Evolutionary conservation across 768 basidiomycete species (phyloP).

Genomic region (Sarcomyxa edulis): DNA sequence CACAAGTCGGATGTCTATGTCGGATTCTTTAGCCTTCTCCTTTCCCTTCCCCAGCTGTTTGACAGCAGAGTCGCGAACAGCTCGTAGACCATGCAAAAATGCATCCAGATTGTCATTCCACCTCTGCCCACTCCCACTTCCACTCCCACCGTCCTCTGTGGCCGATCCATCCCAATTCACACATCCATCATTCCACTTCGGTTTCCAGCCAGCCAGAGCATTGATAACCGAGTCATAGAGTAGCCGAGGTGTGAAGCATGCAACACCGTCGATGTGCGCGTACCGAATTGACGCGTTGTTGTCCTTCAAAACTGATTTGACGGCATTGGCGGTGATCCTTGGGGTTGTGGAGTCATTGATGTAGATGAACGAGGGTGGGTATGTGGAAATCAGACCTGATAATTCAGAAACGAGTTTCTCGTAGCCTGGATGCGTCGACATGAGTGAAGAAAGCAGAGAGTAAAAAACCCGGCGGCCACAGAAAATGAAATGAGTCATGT

Average conservation of each 20-base stretch:
- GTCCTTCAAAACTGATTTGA: conserved; percentile 20
- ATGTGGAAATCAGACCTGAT: conserved; percentile 28
- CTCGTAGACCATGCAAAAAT: conserved; percentile 63
- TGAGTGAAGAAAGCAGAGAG: too few relatives aligned
- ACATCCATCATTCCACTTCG: conserved; percentile 58
- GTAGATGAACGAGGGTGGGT: conserved; percentile 64
- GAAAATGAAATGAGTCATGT: too few relatives aligned
- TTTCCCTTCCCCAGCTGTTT: conserved; percentile 24
- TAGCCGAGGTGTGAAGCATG: conserved; percentile 57
- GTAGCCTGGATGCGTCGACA: conserved; percentile 14
- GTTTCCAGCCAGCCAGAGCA: conserved; percentile 47
- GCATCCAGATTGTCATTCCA: conserved; percentile 64
- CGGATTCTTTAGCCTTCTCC: conserved; percentile 20
- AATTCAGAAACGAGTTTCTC: conserved; percentile 20
- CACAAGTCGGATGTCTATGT: conserved; percentile 35
- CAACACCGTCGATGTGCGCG: conserved; percentile 47
- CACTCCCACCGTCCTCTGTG: conserved; percentile 12
- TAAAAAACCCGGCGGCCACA: too few relatives aligned
- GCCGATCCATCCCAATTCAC: conserved; percentile 59
- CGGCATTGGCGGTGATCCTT: conserved; percentile 37
- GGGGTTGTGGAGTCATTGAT: conserved; percentile 53
- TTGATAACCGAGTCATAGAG: conserved; percentile 68
- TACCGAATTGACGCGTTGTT: too few relatives aligned
- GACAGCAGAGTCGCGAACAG: conserved; percentile 25
- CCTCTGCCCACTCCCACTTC: conserved; percentile 1